A percentile compares a stretch with the other conserved stretches of the same genome.
These are phyloP conservation scores for Extremus antarcticus DNA, from an alignment of 495 filamentous ascomycete genomes.

Conservation along the genomic window DNA sequence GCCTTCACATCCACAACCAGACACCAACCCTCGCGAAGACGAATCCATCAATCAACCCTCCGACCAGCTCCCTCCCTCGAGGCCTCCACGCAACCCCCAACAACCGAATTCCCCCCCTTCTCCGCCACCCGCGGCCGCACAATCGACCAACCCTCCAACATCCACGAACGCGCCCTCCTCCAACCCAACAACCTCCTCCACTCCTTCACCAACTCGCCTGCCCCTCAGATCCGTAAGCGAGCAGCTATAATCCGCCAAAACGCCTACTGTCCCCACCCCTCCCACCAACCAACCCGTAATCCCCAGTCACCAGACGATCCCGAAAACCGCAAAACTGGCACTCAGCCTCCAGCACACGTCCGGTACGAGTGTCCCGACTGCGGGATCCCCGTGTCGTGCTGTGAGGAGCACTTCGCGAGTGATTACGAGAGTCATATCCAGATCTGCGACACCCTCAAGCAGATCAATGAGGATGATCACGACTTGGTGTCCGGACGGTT, in stretches of 20 bases:
- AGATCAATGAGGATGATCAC: conserved; percentile 98
- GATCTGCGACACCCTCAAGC: conserved; percentile 77
- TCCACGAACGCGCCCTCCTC: conserved; percentile 39
- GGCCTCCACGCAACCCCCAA: too few relatives aligned
- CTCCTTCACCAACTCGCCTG: conserved; percentile 75
- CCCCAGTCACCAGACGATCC: conserved; percentile 50
- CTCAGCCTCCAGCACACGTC: conserved; percentile 61
- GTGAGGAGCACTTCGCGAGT: conserved; percentile 83
- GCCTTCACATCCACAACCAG: not conserved
- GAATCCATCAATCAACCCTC: conserved; percentile 5
- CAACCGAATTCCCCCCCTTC: not conserved
- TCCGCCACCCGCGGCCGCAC: not conserved
- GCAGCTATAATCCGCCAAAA: conserved; percentile 84
- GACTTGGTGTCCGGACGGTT: conserved; percentile 80
- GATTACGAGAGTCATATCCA: conserved; percentile 87
- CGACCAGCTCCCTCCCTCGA: not conserved
- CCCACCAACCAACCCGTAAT: conserved; percentile 58
- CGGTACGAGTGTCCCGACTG: conserved; percentile 94
- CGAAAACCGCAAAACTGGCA: conserved; percentile 46
- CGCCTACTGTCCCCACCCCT: conserved; percentile 81
- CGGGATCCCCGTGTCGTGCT: conserved; percentile 87
- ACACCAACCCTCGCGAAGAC: not conserved
- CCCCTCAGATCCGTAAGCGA: conserved; percentile 68
- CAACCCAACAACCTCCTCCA: conserved; percentile 83
- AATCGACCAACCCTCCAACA: not conserved